These are phyloP conservation scores for Ophiostoma piceae DNA, from an alignment of 2,329 filamentous ascomycete species.

Conservation along the genomic window DNA sequence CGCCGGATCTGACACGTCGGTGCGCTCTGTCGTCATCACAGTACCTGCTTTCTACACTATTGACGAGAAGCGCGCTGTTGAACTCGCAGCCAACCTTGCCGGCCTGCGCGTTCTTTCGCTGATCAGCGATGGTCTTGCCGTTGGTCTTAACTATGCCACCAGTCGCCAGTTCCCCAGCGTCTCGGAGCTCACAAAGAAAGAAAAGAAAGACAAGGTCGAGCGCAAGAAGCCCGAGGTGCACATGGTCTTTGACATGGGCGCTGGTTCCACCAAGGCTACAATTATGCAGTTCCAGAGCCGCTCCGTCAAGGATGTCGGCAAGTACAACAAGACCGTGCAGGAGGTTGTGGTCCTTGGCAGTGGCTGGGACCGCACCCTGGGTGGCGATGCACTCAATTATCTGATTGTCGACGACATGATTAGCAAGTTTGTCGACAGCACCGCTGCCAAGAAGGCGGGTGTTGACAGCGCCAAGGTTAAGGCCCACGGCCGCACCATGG, in stretches of 20 bases:
- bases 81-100: conserved; percentile 78
- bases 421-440: conserved; percentile 66
- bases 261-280: conserved; percentile 86
- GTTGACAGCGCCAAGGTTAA: conserved; percentile 60
- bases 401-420: conserved; percentile 88
- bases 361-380: conserved; percentile 84
- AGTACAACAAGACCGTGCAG: conserved; percentile 93
- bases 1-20: conserved; percentile 66
- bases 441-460: conserved; percentile 59
- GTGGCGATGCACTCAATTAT: conserved; percentile 82
- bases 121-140: conserved; percentile 83
- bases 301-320: conserved; percentile 83
- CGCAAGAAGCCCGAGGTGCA: conserved; percentile 86
- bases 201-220: conserved; percentile 38
- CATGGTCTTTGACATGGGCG: conserved; percentile 95
- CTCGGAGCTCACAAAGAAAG: conserved; percentile 57
- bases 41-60: conserved; percentile 84
- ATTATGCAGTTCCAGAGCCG: conserved; percentile 84
- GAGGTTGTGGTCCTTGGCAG: conserved; percentile 84
- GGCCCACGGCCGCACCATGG: conserved; percentile 74
- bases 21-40: conserved; percentile 82
- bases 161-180: conserved; percentile 81
- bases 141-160: conserved; percentile 93
- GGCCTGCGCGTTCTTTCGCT: conserved; percentile 80
- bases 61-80: conserved; percentile 82